Conservation (phyloP, 2,329 filamentous ascomycete species). For the Colletotrichum sp. region DNA sequence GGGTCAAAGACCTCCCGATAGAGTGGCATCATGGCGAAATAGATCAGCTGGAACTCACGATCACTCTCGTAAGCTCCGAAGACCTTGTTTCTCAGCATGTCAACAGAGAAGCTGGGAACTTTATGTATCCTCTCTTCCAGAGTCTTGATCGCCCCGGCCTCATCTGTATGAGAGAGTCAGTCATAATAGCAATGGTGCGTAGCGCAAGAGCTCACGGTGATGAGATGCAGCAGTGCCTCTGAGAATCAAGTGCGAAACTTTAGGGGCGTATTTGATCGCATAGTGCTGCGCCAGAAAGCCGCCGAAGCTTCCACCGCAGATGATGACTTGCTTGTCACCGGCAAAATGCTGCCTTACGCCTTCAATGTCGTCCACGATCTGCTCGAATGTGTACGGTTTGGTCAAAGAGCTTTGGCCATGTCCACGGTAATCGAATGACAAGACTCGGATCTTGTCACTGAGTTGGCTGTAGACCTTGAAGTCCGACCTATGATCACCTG, state of each 20-base stretch:
- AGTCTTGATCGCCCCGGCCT: conserved; percentile 35
- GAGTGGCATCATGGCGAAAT: conserved; percentile 40
- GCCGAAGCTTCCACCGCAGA: conserved; percentile 44
- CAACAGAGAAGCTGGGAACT: conserved; percentile 38
- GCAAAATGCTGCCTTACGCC: conserved; percentile 33
- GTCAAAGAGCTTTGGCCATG: conserved; percentile 39
- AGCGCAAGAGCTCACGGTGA: conserved; percentile 28
- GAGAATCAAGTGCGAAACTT: conserved; percentile 36
- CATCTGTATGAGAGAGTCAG: conserved; percentile 20
- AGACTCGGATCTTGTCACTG: conserved; percentile 29
- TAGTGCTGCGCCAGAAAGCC: conserved; percentile 44
- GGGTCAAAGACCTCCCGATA: conserved; percentile 40
- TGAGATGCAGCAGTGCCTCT: conserved; percentile 42
- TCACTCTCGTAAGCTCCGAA: conserved; percentile 41
- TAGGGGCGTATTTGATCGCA: conserved; percentile 37
- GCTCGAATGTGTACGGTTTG: conserved; percentile 37
- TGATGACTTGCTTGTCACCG: conserved; percentile 28
- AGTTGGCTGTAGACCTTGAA: conserved; percentile 35
- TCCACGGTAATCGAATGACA: conserved; percentile 41
- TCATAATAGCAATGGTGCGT: too few species aligned
- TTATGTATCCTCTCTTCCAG: conserved; percentile 35
- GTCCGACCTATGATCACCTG: conserved; percentile 38
- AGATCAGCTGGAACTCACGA: conserved; percentile 40
- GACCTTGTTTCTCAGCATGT: conserved; percentile 42
- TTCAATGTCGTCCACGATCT: conserved; percentile 43